These are phyloP conservation scores for Mariannaea elegans DNA, from an alignment of 2,329 filamentous ascomycete species.

Conservation along the genomic window DNA sequence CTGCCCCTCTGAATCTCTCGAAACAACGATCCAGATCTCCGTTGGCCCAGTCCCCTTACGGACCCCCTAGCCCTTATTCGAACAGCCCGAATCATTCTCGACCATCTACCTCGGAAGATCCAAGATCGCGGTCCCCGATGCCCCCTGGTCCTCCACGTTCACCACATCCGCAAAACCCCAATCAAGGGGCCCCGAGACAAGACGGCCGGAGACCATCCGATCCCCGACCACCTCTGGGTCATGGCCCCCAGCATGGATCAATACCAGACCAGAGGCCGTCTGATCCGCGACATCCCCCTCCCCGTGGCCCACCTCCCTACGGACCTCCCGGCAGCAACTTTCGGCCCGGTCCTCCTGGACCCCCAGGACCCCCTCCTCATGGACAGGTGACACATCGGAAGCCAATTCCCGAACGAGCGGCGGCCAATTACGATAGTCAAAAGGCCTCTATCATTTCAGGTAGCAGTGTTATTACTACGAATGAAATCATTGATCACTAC, in stretches of 20 bases:
- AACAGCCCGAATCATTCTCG: conserved; percentile 42
- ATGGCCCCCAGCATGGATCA: conserved; percentile 29
- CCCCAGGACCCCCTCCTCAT: conserved; percentile 20
- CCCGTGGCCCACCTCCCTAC: conserved; percentile 32
- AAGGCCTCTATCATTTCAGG: conserved; percentile 36
- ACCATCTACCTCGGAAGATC: conserved; percentile 44
- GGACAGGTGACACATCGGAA: conserved; percentile 41
- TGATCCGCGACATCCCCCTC: conserved; percentile 23
- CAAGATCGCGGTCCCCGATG: conserved; percentile 39
- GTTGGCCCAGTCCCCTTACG: conserved; percentile 48
- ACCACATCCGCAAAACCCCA: conserved; percentile 42
- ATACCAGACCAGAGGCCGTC: conserved; percentile 29
- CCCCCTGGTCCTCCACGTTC: conserved; percentile 40
- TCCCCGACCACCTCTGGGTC: conserved; percentile 11
- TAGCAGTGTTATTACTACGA: conserved; percentile 45
- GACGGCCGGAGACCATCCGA: conserved; percentile 33
- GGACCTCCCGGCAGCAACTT: not conserved
- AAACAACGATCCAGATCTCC: conserved; percentile 57
- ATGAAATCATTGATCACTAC: conserved; percentile 52
- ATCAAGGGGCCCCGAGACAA: conserved; percentile 30
- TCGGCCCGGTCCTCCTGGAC: conserved; percentile 32
- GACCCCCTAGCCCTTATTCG: conserved; percentile 45
- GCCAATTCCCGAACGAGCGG: conserved; percentile 39
- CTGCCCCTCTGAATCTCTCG: conserved; percentile 52
- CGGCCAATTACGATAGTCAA: conserved; percentile 30